Conservation (phyloP, 345 rosid species). For the Cardamine resedifolia region DNA sequence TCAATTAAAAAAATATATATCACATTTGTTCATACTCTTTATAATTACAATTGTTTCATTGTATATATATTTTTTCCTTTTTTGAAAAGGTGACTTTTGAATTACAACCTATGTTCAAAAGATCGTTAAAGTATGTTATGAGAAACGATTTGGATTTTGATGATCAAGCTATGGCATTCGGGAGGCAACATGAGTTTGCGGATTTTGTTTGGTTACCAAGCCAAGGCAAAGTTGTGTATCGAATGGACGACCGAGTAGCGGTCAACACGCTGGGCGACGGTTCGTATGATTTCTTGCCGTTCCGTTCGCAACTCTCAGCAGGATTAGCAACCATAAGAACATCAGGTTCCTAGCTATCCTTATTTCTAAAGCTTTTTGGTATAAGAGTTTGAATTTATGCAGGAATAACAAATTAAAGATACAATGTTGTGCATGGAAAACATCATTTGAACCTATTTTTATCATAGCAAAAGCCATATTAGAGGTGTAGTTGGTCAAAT, state of each 20-base stretch:
- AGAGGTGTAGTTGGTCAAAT: no score
- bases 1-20: neutral
- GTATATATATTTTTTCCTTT: neutral
- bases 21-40: neutral
- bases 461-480: no score
- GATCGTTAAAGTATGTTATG: slow-evolving; percentile 47
- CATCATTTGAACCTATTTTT: neutral
- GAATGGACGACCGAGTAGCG: slow-evolving; percentile 55
- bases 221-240: slow-evolving; percentile 28
- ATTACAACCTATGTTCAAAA: slow-evolving; percentile 63
- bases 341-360: slow-evolving; percentile 41
- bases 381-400: neutral
- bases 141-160: slow-evolving; percentile 19
- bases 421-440: neutral
- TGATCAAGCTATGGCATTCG: slow-evolving; percentile 20
- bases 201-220: slow-evolving; percentile 25
- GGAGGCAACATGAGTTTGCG: slow-evolving; percentile 22
- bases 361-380: neutral
- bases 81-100: slow-evolving; percentile 54
- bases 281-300: slow-evolving; percentile 51
- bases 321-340: slow-evolving; percentile 41
- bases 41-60: neutral
- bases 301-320: slow-evolving; percentile 47
- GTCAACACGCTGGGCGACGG: slow-evolving; percentile 51
- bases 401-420: neutral